Base-by-base conservation (phyloP, 1,139 yeast species). In the Magnusiomyces paraingens region DNA sequence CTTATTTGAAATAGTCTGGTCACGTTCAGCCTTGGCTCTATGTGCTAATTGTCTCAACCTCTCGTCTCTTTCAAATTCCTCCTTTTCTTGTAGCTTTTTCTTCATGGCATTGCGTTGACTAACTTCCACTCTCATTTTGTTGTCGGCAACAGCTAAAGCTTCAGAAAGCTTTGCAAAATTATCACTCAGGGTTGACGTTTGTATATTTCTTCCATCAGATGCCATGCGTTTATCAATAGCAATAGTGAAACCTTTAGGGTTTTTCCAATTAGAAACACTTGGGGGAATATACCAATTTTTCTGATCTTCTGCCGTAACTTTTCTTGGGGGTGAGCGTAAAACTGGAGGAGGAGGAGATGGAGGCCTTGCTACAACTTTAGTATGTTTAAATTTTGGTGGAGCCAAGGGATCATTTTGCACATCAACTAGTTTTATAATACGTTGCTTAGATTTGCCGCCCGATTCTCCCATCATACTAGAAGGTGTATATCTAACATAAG, bases 231-330 rank as follows among this genome's bases (percentile, higher is more conserved):
- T 86, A 55, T 90, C 96, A 47, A 93, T 70, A 0, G 87, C 83
- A 50, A 91, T 84, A 0, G 96, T 83, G 66, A 84, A 90, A 2
- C 99, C 98, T 61, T 86, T 86, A 26, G 93, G 89, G 67, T 93
- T 93, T 68, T 91, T 91, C 99, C 99, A 93, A 67, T 89, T 90
- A 1, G 98, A 91, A 0, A 93, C 80, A 1, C 95, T 90, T 0
- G 96, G 84, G 0, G 99, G 98, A 32, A 93, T 89, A 51, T 79
- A 78, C 98, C 98, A 93, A 57, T 82, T 79, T 40, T 80, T 83
- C 57, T 83, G 84, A 56, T 90, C 96, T 61, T 85, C 89, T 43
- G 82, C 82, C 0, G 93, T 80, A n/a, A 86, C 67, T 61, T 78
- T 82, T 35, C 75, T 64, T 1, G 79, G 74, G 5, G 83, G 80